Conservation (phyloP, 108 stramenopile genomes). For the Stephanodiscus triporus region DNA sequence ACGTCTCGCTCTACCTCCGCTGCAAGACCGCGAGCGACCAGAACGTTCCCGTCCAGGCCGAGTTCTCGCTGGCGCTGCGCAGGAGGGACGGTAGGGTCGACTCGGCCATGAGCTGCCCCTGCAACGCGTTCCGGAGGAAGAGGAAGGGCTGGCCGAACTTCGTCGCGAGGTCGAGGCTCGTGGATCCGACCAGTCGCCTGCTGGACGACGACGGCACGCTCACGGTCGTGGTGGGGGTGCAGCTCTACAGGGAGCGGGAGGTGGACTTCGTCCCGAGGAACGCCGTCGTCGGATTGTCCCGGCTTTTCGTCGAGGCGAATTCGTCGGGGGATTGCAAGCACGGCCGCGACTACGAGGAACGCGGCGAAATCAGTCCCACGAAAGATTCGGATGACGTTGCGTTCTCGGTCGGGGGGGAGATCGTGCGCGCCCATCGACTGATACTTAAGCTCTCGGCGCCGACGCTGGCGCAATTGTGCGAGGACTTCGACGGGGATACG, state of each 20-base stretch:
- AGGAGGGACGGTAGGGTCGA: constrained; percentile 10
- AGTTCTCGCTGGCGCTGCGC: constrained; percentile 23
- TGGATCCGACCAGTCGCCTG: constrained; percentile 7
- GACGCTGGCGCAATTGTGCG: constrained; percentile 14
- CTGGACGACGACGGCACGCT: constrained; percentile 21
- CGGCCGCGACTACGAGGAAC: neutral
- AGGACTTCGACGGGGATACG: constrained; percentile 1
- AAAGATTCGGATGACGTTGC: constrained; percentile 25
- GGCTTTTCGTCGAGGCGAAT: constrained; percentile 1
- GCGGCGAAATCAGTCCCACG: neutral
- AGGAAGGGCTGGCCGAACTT: constrained; percentile 21
- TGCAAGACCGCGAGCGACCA: constrained; percentile 27
- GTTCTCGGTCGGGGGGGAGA: constrained; percentile 28
- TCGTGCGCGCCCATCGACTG: constrained; percentile 18
- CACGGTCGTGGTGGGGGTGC: constrained; percentile 25
- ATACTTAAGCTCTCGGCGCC: constrained; percentile 29
- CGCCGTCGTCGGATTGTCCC: constrained; percentile 7
- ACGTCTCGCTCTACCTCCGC: constrained; percentile 25
- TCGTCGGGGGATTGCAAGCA: neutral
- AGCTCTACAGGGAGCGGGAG: constrained; percentile 16
- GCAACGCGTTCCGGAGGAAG: constrained; percentile 25
- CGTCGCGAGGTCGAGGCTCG: constrained; percentile 11
- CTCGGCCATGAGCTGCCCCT: constrained; percentile 18
- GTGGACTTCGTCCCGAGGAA: constrained; percentile 27
- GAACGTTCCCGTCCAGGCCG: constrained; percentile 10